Conservation (phyloP, 306 rosid species). For the Cucurbita pepo region DNA sequence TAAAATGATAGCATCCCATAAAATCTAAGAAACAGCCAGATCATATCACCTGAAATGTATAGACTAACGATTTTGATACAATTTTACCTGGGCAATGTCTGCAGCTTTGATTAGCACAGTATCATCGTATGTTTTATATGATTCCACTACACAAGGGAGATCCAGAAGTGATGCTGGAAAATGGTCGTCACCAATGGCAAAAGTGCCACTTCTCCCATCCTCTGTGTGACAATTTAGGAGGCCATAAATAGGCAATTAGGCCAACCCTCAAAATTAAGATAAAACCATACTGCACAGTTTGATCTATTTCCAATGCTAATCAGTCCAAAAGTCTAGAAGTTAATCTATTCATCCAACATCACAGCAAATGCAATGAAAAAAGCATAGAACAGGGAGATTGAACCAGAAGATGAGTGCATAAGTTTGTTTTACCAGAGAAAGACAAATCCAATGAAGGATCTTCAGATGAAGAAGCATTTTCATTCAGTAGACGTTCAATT, state of each 20-base stretch:
- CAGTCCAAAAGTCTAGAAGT: background rate
- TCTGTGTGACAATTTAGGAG: slow-evolving; percentile 18
- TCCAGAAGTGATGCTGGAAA: slow-evolving; percentile 78
- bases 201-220: slow-evolving; percentile 49
- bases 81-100: slow-evolving; percentile 44
- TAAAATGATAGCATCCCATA: background rate
- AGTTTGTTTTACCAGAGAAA: slow-evolving; percentile 18
- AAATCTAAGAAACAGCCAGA: background rate
- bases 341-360: background rate
- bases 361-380: background rate
- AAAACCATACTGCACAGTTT: background rate
- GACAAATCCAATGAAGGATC: slow-evolving; percentile 34
- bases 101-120: slow-evolving; percentile 64
- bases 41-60: background rate
- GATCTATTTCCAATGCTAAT: background rate
- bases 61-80: background rate
- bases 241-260: background rate
- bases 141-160: slow-evolving; percentile 70
- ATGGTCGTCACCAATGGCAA: slow-evolving; percentile 42
- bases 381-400: background rate
- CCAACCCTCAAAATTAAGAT: background rate
- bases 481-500: slow-evolving; percentile 30
- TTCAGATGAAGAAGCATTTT: slow-evolving; percentile 27
- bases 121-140: slow-evolving; percentile 77
- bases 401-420: background rate